A percentile compares a stretch with the other conserved stretches of the same genome.
These are phyloP conservation scores for Fagopyrum homotropicum DNA, from an alignment of 148 eudicot genomes.

Conservation along the genomic window DNA sequence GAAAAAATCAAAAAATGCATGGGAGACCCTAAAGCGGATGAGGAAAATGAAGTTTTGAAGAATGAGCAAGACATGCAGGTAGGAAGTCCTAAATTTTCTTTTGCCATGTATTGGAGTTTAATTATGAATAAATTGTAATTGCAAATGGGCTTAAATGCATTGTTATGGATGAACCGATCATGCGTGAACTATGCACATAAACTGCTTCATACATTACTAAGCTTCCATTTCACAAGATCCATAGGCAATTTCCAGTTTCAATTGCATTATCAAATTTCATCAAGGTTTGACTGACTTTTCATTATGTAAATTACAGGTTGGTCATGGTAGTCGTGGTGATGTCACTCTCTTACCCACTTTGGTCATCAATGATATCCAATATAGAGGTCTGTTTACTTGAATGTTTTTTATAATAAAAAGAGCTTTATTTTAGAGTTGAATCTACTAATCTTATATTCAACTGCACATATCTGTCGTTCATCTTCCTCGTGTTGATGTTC, in stretches of 20 bases:
- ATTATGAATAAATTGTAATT: neutral
- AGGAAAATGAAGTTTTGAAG: slow-evolving; percentile 76
- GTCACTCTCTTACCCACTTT: slow-evolving; percentile 90
- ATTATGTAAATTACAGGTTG: slow-evolving; percentile 42
- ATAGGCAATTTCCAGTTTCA: neutral
- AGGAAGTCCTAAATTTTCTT: neutral
- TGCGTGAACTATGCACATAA: neutral
- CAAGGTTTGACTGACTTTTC: neutral
- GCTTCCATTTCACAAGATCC: neutral
- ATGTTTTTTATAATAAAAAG: neutral
- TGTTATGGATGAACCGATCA: neutral
- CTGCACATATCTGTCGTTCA: neutral
- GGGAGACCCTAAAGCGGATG: slow-evolving; percentile 80
- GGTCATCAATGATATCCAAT: slow-evolving; percentile 72
- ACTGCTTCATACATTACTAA: neutral
- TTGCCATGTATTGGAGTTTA: neutral
- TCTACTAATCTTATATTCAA: neutral
- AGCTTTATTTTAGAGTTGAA: neutral
- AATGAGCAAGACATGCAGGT: slow-evolving; percentile 89
- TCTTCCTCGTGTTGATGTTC: neutral
- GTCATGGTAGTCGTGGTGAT: slow-evolving; percentile 83
- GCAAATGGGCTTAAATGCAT: too few relatives aligned
- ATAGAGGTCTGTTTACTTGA: slow-evolving; percentile 57
- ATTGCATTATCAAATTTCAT: neutral
- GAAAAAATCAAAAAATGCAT: slow-evolving; percentile 70